Evolutionary conservation across 352 stramenopile genomes (phyloP), one percentile per base, ranked within the genome.

Genomic region (Globisporangium spinosum): DNA sequence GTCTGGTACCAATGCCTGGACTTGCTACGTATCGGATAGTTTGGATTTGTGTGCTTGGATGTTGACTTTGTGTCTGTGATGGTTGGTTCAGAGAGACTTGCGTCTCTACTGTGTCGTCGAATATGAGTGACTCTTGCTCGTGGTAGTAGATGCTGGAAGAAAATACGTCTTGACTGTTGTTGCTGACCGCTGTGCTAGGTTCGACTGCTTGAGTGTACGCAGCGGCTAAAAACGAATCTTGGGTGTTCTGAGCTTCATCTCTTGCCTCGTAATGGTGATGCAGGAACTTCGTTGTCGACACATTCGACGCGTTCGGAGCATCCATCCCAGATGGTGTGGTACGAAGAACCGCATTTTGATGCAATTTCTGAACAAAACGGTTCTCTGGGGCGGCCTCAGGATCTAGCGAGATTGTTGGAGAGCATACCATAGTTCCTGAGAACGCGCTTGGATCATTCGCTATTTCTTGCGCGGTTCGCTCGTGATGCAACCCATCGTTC

Each of bases 81-180:
- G 38, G 43, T 13, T 62, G 15, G 4, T 58, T 57, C 9, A 58
- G 15, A 8, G 47, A 23, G 10, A 27, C 6, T 8, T 61, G 8
- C 29, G 22, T 27, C 29, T 32, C 15, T 61, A 27, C 40, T 8
- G 40, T 49, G 40, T 49, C 15, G 40, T 20, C 40, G 40, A 45
- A 61, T 23, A 61, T 8, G n/a, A 17, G 27, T 1, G 55, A 47
- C 22, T 47, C 29, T 15, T 45, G 23, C 7, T 27, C 29, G 34
- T 47, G 40, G 40, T 49, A n/a, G 40, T 47, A 22, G 38, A 25
- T 34, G 27, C 27, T 22, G 55, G 10, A 25, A 12, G 55, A 61
- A 27, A 61, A 17, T 34, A 45, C 13, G 15, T 38, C 55, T 61
- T 61, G 55, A 45, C 29, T 61, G 51, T 17, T 29, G n/a, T 25